Evolutionary conservation across 352 stramenopile species (phyloP), one percentile per base, ranked within the genome.

Genomic region (Paralagenidium karlingii): DNA sequence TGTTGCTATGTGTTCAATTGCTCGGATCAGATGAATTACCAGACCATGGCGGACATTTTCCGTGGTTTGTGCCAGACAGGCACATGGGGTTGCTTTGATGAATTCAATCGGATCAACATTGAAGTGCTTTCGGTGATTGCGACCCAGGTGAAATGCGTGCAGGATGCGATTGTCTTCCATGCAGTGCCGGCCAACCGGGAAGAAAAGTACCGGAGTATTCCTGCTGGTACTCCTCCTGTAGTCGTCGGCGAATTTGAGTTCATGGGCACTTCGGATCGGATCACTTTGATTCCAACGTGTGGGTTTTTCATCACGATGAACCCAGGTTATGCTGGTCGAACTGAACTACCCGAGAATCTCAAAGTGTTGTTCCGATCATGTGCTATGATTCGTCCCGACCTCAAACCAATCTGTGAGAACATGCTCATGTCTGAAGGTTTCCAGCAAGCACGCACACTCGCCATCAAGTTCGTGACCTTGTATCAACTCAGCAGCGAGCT

Each of bases 281-380:
- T 90, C 49, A 88, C 74, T 4, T 44, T 92, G 21, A 90, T 92
- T 27, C 78, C 78, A 9, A 93, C 76, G 1, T 91, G 78, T 34
- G 85, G 85, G 4, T 95, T 96, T 56, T 97, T 95, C 54, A 97
- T 97, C 46, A 97, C 88, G 8, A 97, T 97, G 88, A 96, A 97
- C 58, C 88, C 87, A 8, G 88, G 88, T 6, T 97, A 97, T 40
- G 82, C 83, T 9, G 88, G 75, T 9, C 74, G 77, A 3, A 89
- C 74, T 0, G 76, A 95, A 39, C 62, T 95, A 5, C 80, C 81
- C 5, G 81, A 91, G 38, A 95, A 94, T 37, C 47, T 96, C 1
- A 96, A 95, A 43, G 81, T 91, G 46, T 60, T 96, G n/a, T 93
- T 93, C 59, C 76, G 77, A 2, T 90, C 75, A 53, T 98, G 59